A percentile compares a stretch with the other conserved stretches of the same genome.
phyloP scores from a whole-genome alignment of 441 rosid genomes.

The Croton laevigatus region DNA sequence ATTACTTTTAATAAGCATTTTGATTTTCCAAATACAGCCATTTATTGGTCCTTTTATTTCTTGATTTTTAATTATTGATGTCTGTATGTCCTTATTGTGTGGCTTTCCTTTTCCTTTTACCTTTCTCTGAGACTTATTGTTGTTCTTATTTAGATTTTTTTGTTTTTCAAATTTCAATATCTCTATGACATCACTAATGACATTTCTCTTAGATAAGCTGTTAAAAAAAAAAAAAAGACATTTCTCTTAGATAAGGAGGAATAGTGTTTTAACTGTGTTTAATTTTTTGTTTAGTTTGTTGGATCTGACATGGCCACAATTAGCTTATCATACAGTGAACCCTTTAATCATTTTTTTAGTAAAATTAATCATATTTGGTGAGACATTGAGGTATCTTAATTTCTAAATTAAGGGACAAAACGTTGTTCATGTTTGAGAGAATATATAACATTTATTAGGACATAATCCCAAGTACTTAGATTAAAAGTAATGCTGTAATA shows the following conservation, averaged over 20 bases:
- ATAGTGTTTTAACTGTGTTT: constrained; percentile 1
- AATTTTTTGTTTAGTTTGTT: neutral
- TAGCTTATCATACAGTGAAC: constrained; percentile 2
- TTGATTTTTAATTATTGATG: neutral
- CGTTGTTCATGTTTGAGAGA: constrained; percentile 18
- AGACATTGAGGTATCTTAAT: constrained; percentile 11
- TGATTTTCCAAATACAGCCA: constrained; percentile 11
- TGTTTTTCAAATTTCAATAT: too few species aligned
- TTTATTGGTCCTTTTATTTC: neutral
- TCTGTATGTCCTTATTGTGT: constrained; percentile 11
- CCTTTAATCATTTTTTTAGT: constrained; percentile 1
- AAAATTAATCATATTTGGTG: neutral
- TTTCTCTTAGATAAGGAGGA: constrained; percentile 4
- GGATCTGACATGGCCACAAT: constrained; percentile 28
- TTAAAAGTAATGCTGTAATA: constrained; percentile 17
- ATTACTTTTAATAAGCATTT: constrained; percentile 14
- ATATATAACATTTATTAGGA: constrained; percentile 1
- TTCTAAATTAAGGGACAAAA: constrained; percentile 16
- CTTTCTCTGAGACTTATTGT: constrained; percentile 4
- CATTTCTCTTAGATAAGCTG: constrained; percentile 9
- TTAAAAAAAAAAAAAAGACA: too few species aligned
- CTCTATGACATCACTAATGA: constrained; percentile 4
- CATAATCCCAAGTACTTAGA: constrained; percentile 21
- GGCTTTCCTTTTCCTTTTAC: constrained; percentile 12
- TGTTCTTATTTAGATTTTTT: too few species aligned